These are phyloP conservation scores for Akanthomyces lecanii DNA, from an alignment of 2,329 filamentous ascomycete species.

Conservation along the genomic window DNA sequence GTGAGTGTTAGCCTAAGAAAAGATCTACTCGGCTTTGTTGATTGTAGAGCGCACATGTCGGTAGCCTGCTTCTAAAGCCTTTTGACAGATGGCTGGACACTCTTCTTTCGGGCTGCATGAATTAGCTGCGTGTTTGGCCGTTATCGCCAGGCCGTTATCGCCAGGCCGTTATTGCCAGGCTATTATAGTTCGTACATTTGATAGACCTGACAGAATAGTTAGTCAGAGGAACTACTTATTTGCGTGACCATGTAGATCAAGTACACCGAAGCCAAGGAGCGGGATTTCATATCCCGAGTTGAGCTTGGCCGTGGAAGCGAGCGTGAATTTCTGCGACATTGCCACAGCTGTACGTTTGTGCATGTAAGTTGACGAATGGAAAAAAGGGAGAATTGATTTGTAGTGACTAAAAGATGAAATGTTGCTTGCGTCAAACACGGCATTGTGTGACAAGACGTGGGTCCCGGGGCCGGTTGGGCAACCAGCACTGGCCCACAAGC, in stretches of 20 bases:
- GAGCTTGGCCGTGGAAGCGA: slow-evolving; percentile 48
- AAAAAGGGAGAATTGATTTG: too few species aligned
- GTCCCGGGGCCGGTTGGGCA: too few species aligned
- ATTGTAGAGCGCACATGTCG: slow-evolving; percentile 40
- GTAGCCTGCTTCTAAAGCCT: slow-evolving; percentile 49
- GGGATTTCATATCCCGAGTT: slow-evolving; percentile 53
- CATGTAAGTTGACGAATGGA: background rate
- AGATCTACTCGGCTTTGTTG: background rate
- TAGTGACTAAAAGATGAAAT: too few species aligned
- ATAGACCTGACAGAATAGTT: slow-evolving; percentile 40
- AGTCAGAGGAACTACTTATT: background rate
- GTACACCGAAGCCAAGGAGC: slow-evolving; percentile 51
- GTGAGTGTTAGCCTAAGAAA: background rate
- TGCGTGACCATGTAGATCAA: slow-evolving; percentile 15
- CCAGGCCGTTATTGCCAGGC: background rate
- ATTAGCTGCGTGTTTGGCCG: background rate
- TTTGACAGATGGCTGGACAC: slow-evolving; percentile 34
- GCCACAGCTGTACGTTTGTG: slow-evolving; percentile 19
- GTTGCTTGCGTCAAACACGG: too few species aligned
- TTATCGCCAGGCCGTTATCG: background rate
- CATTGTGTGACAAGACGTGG: too few species aligned
- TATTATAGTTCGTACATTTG: slow-evolving; percentile 41
- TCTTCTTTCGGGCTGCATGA: slow-evolving; percentile 27
- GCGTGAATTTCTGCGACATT: slow-evolving; percentile 44
- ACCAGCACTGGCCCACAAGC: too few species aligned